phyloP scores from a whole-genome alignment of 169 alveolate genomes.

The Pseudocohnilembus persalinus region DNA sequence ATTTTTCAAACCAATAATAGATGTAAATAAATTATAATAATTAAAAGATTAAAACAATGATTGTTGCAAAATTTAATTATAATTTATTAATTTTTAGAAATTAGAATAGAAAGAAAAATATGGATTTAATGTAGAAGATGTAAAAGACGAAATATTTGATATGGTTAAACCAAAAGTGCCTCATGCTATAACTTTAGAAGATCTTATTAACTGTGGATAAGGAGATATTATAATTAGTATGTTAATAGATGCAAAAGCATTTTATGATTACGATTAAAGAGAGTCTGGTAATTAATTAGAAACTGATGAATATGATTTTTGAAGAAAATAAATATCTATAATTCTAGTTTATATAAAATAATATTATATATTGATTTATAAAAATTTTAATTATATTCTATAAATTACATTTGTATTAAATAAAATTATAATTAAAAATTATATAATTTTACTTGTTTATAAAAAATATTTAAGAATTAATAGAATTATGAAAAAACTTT shows the following conservation, averaged over 20 bases:
- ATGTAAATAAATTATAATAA: background rate
- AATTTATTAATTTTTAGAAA: constrained; percentile 51
- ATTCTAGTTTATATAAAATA: too few species aligned
- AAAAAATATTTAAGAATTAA: too few species aligned
- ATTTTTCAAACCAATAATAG: constrained; percentile 73
- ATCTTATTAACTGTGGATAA: constrained; percentile 75
- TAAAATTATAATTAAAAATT: too few species aligned
- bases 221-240: constrained; percentile 76
- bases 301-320: constrained; percentile 61
- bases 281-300: constrained; percentile 67
- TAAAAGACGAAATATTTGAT: constrained; percentile 86
- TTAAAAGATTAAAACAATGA: too few species aligned
- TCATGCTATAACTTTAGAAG: constrained; percentile 70
- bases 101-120: constrained; percentile 67
- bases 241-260: constrained; percentile 83
- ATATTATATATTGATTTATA: too few species aligned
- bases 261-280: constrained; percentile 83
- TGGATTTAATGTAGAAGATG: constrained; percentile 82
- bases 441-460: too few species aligned
- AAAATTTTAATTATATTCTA: too few species aligned
- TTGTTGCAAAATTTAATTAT: background rate
- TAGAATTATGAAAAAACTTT: too few species aligned
- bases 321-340: background rate
- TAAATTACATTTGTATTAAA: too few species aligned
- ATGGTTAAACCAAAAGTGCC: constrained; percentile 80